These are phyloP conservation scores for Populus tremula DNA, from an alignment of 345 rosid species.

Conservation along the genomic window DNA sequence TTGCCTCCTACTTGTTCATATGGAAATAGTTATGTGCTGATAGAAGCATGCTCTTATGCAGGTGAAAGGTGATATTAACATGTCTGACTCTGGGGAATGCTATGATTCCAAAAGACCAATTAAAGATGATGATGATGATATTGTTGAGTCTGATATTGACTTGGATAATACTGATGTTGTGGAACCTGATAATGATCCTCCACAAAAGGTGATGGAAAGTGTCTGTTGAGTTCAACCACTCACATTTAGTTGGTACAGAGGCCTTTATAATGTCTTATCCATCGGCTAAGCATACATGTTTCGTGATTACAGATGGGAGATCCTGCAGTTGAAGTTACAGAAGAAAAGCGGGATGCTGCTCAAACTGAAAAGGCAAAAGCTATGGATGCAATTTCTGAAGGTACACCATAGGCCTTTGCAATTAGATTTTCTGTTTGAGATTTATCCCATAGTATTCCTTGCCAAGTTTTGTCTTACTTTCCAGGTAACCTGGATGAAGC, in stretches of 20 bases:
- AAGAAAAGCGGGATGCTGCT: conserved; percentile 69
- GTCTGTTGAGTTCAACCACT: not conserved
- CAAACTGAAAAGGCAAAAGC: conserved; percentile 58
- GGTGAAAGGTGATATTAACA: conserved; percentile 46
- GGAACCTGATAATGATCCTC: conserved; percentile 72
- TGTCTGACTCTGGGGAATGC: conserved; percentile 36
- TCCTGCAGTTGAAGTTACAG: conserved; percentile 58
- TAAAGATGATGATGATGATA: conserved; percentile 39
- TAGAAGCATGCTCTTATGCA: conserved; percentile 11
- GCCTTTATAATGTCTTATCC: not conserved
- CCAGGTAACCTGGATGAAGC: conserved; percentile 64
- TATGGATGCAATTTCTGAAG: conserved; percentile 58
- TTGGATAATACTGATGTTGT: conserved; percentile 62
- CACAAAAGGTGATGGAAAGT: conserved; percentile 45
- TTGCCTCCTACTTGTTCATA: not conserved
- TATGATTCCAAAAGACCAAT: conserved; percentile 27
- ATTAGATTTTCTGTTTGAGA: not conserved
- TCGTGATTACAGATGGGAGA: conserved; percentile 64
- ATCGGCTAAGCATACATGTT: conserved; percentile 10
- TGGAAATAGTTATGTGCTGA: not conserved
- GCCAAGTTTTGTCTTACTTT: conserved; percentile 15
- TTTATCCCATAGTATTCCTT: conserved; percentile 5
- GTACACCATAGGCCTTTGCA: conserved; percentile 22
- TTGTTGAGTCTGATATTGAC: conserved; percentile 76
- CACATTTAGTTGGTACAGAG: conserved; percentile 1